These are phyloP conservation scores for Voacanga thouarsii DNA, from an alignment of 257 asterid genomes.

Conservation along the genomic window DNA sequence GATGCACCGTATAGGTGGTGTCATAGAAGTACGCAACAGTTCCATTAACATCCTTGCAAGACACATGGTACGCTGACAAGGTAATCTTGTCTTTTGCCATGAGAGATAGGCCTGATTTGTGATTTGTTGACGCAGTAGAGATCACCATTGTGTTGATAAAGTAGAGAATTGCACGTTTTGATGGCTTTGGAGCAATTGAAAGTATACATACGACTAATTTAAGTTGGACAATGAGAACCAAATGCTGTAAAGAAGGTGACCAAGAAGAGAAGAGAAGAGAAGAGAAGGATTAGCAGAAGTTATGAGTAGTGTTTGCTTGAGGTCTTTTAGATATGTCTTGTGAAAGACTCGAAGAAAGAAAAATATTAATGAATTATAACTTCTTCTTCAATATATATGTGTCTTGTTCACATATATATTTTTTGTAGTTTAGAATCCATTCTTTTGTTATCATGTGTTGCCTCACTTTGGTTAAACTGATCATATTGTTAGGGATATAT, in stretches of 20 bases:
- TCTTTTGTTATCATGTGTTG: no score
- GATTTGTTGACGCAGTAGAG: conserved; percentile 45
- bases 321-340: neutral
- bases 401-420: no score
- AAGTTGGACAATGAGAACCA: neutral
- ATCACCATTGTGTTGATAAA: conserved; percentile 50
- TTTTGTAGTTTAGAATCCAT: no score
- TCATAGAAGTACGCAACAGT: conserved; percentile 54
- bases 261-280: no score
- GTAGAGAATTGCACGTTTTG: conserved; percentile 43
- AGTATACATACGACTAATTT: conserved; percentile 19
- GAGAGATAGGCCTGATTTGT: conserved; percentile 28
- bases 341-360: neutral
- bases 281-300: no score
- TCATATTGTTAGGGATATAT: no score
- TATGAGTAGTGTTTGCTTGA: no score
- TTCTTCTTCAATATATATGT: no score
- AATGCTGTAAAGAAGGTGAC: neutral
- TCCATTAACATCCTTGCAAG: conserved; percentile 43
- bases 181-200: conserved; percentile 39
- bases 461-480: no score
- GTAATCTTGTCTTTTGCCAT: conserved; percentile 36
- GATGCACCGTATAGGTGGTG: conserved; percentile 23
- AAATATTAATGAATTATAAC: no score
- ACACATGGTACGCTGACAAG: conserved; percentile 50